These are phyloP conservation scores for Globisporangium cederbergense DNA, from an alignment of 352 stramenopile species.

Conservation along the genomic window DNA sequence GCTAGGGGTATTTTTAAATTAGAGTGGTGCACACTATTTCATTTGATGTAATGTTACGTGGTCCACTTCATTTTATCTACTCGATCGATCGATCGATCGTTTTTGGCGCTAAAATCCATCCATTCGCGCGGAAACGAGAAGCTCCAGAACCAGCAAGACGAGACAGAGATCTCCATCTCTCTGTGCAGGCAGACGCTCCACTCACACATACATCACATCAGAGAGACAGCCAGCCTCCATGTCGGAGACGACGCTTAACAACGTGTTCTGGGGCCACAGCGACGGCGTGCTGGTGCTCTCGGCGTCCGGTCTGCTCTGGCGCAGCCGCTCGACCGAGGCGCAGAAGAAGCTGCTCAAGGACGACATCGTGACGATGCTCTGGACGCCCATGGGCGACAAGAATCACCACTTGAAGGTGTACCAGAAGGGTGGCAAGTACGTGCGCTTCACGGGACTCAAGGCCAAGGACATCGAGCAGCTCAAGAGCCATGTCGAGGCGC, in stretches of 20 bases:
- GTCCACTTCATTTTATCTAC: too few species aligned
- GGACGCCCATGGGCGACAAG: constrained; percentile 74
- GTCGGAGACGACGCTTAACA: constrained; percentile 78
- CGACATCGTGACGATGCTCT: constrained; percentile 86
- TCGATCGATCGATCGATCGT: too few species aligned
- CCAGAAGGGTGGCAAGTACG: constrained; percentile 80
- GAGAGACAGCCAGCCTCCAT: constrained; percentile 17
- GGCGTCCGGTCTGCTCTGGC: constrained; percentile 67
- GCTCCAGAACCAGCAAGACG: neutral
- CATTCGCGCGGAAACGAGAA: neutral
- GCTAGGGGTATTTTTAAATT: too few species aligned
- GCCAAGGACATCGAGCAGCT: constrained; percentile 58
- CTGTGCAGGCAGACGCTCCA: too few species aligned
- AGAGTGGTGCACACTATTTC: too few species aligned
- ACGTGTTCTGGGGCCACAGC: constrained; percentile 86
- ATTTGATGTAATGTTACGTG: too few species aligned
- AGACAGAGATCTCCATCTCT: too few species aligned
- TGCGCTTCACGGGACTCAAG: constrained; percentile 83
- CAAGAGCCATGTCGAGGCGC: constrained; percentile 60
- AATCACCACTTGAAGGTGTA: constrained; percentile 84
- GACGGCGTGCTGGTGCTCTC: constrained; percentile 77
- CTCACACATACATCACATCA: neutral
- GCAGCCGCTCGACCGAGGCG: constrained; percentile 67
- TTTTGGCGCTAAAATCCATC: constrained; percentile 1
- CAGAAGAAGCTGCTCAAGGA: constrained; percentile 87